A percentile compares a stretch with the other conserved stretches of the same genome.
phyloP scores from a whole-genome alignment of 1,284 basidiomycete species.

The Ustilago xerochloae region DNA sequence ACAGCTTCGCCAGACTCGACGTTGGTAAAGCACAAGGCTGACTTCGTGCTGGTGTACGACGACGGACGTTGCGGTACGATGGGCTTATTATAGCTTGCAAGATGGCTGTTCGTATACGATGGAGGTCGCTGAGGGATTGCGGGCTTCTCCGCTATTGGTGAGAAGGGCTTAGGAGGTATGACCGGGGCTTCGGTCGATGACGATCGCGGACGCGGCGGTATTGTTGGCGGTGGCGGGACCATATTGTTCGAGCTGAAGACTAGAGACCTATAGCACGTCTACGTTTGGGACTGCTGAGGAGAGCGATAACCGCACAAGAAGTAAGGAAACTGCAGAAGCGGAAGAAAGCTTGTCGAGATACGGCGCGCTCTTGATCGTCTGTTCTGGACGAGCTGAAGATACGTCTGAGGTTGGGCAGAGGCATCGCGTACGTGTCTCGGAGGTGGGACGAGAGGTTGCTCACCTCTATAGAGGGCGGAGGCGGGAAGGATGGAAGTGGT shows the following conservation, averaged over 20 bases:
- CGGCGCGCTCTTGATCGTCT: conserved; percentile 56
- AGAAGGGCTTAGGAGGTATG: neutral
- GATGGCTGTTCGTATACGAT: neutral
- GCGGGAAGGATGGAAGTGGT: neutral
- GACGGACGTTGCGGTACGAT: neutral
- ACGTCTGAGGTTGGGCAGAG: conserved; percentile 56
- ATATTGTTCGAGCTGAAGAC: neutral
- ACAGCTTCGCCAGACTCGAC: conserved; percentile 23
- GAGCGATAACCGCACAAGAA: conserved; percentile 60
- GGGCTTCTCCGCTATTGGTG: neutral
- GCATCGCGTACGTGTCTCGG: conserved; percentile 32
- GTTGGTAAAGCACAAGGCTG: conserved; percentile 22
- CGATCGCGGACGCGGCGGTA: conserved; percentile 1
- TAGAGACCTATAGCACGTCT: conserved; percentile 46
- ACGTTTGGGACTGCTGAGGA: conserved; percentile 56
- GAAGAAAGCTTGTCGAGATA: conserved; percentile 62
- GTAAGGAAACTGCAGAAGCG: conserved; percentile 60
- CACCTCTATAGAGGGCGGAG: neutral
- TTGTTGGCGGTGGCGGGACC: neutral
- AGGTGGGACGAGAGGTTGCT: neutral
- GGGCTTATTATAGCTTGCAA: neutral
- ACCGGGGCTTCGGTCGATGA: neutral
- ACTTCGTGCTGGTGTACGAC: neutral
- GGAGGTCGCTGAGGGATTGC: neutral
- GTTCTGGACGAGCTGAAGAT: conserved; percentile 62